Base-by-base conservation (phyloP, 768 basidiomycete genomes). In the Xerocomus spinulosus region DNA sequence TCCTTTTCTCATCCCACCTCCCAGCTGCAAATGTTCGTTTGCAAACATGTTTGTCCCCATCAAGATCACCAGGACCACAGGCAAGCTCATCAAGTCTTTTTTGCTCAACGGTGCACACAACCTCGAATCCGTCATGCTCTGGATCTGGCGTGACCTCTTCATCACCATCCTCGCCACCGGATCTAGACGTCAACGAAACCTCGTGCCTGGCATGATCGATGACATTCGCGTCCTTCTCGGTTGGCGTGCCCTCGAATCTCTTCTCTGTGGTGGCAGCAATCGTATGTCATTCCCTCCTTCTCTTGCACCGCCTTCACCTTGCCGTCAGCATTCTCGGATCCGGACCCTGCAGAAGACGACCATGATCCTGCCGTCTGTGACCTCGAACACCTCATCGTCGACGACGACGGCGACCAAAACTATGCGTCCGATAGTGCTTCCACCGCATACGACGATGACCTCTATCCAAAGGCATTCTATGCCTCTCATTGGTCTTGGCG, bases 61-160 rank as follows among this genome's bases (percentile, higher is more conserved):
- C 44, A 56, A 59, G 9, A 73, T 85, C 47, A 75, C 55, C n/a
- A 47, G 64, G 40, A 72, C 70, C 42, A 69, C 65, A 10, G 74
- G 75, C 13, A 73, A 70, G 29, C 34, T 68, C 20, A 58, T 82
- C 55, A 81, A 77, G 53, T 66, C 70, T 0, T 82, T 83, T 46
- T 58, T 62, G 18, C 59, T 83, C 18, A 61, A 62, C 3, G 82
- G 81, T 4, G 74, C 74, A 1, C 70, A 73, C 25, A 69, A 70
- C 20, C 66, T 82, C 17, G 69, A 75, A 23, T 66, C 63, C 13
- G 68, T 76, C 33, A 49, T 79, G 6, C 62, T 83, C 15, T 85
- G 82, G 81, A 76, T 85, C 44, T 85, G 83, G 83, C 73, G 83
- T 6, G 85, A 86, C 50, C 69, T 85, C 17, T 78, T 85, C 51